These are phyloP conservation scores for Dendrocalamus sinicus DNA, from an alignment of 176 grass and related monocot species.

Conservation along the genomic window DNA sequence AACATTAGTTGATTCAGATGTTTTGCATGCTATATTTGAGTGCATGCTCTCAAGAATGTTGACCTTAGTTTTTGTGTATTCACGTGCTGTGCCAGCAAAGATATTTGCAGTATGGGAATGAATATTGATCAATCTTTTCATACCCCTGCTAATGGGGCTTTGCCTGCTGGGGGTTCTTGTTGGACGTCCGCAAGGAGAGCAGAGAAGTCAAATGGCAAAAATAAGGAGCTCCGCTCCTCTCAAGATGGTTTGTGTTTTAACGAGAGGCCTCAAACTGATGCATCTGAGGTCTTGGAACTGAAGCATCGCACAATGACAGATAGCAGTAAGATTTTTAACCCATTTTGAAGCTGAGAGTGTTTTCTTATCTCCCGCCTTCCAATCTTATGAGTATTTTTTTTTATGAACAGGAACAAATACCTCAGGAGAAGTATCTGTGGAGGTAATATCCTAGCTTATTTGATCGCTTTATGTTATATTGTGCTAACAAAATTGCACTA, in stretches of 20 bases:
- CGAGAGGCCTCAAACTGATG: conserved; percentile 8
- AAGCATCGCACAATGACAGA: conserved; percentile 35
- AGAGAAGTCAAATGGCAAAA: conserved; percentile 43
- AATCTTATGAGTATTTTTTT: conserved; percentile 27
- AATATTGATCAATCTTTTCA: conserved; percentile 38
- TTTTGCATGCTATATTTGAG: conserved; percentile 26
- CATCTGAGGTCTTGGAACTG: conserved; percentile 40
- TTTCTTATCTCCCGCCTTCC: not conserved
- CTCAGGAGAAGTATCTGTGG: conserved; percentile 39
- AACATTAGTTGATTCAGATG: conserved; percentile 29
- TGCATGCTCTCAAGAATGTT: conserved; percentile 14
- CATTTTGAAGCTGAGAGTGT: conserved; percentile 10
- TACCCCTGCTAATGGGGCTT: conserved; percentile 38
- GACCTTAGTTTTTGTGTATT: conserved; percentile 3
- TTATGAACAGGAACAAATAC: conserved; percentile 53
- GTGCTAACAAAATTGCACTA: not conserved
- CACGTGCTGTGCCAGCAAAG: conserved; percentile 3
- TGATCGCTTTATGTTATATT: conserved; percentile 12
- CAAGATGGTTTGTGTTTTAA: conserved; percentile 28
- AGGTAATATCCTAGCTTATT: conserved; percentile 51
- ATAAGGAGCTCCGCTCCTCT: conserved; percentile 29
- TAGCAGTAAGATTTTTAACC: conserved; percentile 45
- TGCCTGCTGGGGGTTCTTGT: conserved; percentile 32
- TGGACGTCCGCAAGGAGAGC: conserved; percentile 28
- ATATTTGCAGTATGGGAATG: not conserved